Percentiles rank a stretch among this genome's conserved stretches.
phyloP scores from a whole-genome alignment of 75 land plant species.

The Pinus albicaulis region DNA sequence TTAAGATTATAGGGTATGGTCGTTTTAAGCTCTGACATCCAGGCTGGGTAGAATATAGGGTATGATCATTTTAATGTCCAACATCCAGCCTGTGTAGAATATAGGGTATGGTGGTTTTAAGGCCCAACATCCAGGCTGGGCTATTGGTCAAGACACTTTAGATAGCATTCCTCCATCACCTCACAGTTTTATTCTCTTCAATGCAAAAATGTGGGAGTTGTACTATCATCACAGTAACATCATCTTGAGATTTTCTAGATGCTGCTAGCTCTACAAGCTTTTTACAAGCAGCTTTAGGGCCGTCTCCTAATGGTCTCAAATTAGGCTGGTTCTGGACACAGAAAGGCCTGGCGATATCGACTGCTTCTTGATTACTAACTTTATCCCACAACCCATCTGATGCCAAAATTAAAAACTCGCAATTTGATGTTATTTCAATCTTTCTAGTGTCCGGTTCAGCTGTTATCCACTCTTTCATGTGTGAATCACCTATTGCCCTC shows the following conservation, averaged over 20 bases:
- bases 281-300: slow-evolving; percentile 38
- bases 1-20: too few species aligned
- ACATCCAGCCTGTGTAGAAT: too few species aligned
- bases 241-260: slow-evolving; percentile 55
- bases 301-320: neutral
- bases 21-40: too few species aligned
- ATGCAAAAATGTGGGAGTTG: slow-evolving; percentile 28
- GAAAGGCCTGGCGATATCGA: slow-evolving; percentile 32
- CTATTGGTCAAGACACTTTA: too few species aligned
- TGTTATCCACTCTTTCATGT: slow-evolving; percentile 68
- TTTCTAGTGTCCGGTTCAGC: slow-evolving; percentile 68
- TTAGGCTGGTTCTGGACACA: neutral
- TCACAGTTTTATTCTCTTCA: slow-evolving; percentile 11
- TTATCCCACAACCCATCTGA: slow-evolving; percentile 88
- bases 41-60: too few species aligned
- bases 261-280: slow-evolving; percentile 48
- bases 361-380: slow-evolving; percentile 78
- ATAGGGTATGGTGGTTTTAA: too few species aligned
- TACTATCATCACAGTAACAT: slow-evolving; percentile 62
- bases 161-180: slow-evolving; percentile 10
- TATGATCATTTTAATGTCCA: too few species aligned
- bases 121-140: too few species aligned
- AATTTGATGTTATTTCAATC: slow-evolving; percentile 33
- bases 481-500: slow-evolving; percentile 70
- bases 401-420: slow-evolving; percentile 68